These are phyloP conservation scores for Penicillium atrosanguineum DNA, from an alignment of 495 filamentous ascomycete genomes.

Conservation along the genomic window DNA sequence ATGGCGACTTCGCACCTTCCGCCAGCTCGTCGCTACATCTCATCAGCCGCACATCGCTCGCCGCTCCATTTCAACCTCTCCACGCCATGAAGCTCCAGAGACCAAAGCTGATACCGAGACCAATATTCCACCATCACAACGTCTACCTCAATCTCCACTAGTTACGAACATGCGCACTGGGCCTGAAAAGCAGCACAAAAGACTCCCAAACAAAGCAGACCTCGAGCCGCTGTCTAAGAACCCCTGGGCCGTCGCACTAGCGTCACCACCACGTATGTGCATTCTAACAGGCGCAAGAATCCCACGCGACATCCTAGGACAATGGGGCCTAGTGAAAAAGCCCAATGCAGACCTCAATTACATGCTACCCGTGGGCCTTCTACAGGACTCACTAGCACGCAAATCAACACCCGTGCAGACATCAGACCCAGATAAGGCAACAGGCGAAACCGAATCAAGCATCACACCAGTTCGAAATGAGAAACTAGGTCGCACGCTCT, in stretches of 20 bases:
- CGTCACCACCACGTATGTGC: slow-evolving; percentile 63
- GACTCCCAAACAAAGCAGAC: slow-evolving; percentile 42
- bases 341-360: slow-evolving; percentile 56
- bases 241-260: slow-evolving; percentile 57
- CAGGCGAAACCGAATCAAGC: neutral
- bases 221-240: slow-evolving; percentile 29
- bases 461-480: slow-evolving; percentile 1
- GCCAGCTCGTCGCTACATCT: slow-evolving; percentile 19
- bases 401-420: neutral
- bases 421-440: neutral
- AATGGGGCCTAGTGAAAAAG: slow-evolving; percentile 56
- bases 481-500: slow-evolving; percentile 13
- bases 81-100: slow-evolving; percentile 2
- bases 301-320: slow-evolving; percentile 62
- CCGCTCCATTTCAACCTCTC: slow-evolving; percentile 14
- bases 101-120: neutral
- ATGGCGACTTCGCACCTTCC: slow-evolving; percentile 36
- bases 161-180: slow-evolving; percentile 19
- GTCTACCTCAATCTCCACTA: slow-evolving; percentile 42
- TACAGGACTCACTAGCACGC: slow-evolving; percentile 29
- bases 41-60: neutral
- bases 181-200: slow-evolving; percentile 25
- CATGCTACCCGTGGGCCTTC: slow-evolving; percentile 54
- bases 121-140: slow-evolving; percentile 29
- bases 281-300: slow-evolving; percentile 51